Conservation (phyloP, 2,329 filamentous ascomycete genomes). For the Penicillium glabrum region DNA sequence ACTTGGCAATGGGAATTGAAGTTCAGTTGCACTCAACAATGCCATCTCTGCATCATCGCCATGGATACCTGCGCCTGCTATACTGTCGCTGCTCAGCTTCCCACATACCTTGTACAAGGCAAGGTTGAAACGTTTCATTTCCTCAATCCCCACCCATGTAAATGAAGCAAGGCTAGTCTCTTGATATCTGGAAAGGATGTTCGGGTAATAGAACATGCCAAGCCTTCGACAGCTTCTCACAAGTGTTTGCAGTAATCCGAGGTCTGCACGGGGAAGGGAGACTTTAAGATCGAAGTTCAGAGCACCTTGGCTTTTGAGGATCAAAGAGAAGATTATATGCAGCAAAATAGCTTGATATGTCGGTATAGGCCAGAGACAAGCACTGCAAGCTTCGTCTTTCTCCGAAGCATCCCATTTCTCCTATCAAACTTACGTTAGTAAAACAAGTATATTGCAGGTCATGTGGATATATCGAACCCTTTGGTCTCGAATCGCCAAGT, state of each 20-base stretch:
- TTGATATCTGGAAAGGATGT: slow-evolving; percentile 21
- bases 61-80: too few species aligned
- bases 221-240: slow-evolving; percentile 27
- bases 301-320: not conserved
- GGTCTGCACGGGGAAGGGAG: slow-evolving; percentile 3
- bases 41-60: not conserved
- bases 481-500: not conserved
- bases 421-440: slow-evolving; percentile 4
- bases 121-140: slow-evolving; percentile 30
- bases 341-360: slow-evolving; percentile 35
- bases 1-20: slow-evolving; percentile 1
- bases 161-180: slow-evolving; percentile 12
- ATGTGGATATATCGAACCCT: not conserved
- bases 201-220: slow-evolving; percentile 31
- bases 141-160: slow-evolving; percentile 28
- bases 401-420: slow-evolving; percentile 25
- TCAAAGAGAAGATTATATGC: slow-evolving; percentile 28
- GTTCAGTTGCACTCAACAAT: not conserved
- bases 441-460: not conserved
- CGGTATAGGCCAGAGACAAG: slow-evolving; percentile 29
- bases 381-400: not conserved
- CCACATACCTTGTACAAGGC: slow-evolving; percentile 26
- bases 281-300: slow-evolving; percentile 16
- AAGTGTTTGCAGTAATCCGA: slow-evolving; percentile 20
- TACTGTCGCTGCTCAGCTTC: not conserved